Percentiles rank a stretch among this genome's conserved stretches.
These are phyloP conservation scores for Colletotrichum sp. DNA, from an alignment of 2,329 filamentous ascomycete genomes.

Conservation along the genomic window DNA sequence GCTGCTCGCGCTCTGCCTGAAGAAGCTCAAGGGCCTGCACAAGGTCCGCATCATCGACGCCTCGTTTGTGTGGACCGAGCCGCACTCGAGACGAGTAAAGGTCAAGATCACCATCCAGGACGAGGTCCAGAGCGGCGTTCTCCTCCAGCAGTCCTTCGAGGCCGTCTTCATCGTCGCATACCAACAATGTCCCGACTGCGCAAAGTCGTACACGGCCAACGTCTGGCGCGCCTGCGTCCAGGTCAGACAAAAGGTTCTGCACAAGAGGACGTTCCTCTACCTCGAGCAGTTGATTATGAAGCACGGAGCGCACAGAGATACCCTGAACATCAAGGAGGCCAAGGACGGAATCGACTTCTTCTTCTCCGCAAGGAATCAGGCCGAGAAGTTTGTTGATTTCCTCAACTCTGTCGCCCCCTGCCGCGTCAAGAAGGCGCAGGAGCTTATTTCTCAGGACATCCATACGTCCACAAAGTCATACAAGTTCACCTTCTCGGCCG, in stretches of 20 bases:
- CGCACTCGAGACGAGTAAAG: conserved; percentile 89
- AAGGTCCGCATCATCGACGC: conserved; percentile 96
- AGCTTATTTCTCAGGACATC: conserved; percentile 90
- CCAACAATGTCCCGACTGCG: conserved; percentile 94
- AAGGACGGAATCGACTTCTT: conserved; percentile 97
- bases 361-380: conserved; percentile 88
- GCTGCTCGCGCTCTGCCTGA: conserved; percentile 87
- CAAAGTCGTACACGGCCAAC: conserved; percentile 95
- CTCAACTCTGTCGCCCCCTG: conserved; percentile 82
- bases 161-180: conserved; percentile 89
- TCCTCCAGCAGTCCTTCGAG: conserved; percentile 93
- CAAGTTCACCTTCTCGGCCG: conserved; percentile 91
- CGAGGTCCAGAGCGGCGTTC: conserved; percentile 64
- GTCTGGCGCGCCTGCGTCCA: conserved; percentile 94
- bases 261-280: conserved; percentile 78
- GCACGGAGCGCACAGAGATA: conserved; percentile 88
- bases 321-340: conserved; percentile 97
- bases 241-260: conserved; percentile 94
- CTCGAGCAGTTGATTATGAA: conserved; percentile 97
- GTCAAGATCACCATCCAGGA: conserved; percentile 95
- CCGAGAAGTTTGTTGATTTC: conserved; percentile 92
- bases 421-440: conserved; percentile 76
- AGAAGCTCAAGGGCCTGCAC: conserved; percentile 83
- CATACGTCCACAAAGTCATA: conserved; percentile 92
- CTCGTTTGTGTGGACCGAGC: conserved; percentile 97